Base-by-base conservation (phyloP, 768 basidiomycete genomes). In the Hypholoma sublateritium region DNA sequence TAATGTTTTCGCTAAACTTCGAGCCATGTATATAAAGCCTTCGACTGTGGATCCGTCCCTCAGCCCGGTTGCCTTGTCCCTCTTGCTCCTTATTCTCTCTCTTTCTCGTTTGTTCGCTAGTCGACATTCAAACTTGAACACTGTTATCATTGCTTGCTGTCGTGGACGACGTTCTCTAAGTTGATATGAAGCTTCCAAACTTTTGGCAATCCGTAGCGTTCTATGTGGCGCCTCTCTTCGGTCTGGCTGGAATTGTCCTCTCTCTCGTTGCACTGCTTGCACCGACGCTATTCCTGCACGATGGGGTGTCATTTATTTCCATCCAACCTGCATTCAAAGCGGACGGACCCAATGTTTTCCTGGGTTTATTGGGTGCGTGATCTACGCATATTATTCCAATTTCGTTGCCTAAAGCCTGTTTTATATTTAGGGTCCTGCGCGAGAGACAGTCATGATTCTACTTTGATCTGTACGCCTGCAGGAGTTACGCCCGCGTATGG, bases 251-350 rank as follows among this genome's bases (percentile, higher is more conserved):
- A 9, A 72, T 88, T 48, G 62, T 92, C 34, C 82, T 93, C 41
- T 75, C 83, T 3, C 66, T 90, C 2, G 82, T 93, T 59, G 80
- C 85, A 4, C 89, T 82, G 59, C 72, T 90, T n/a, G 81, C 91
- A 0, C 91, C 91, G 0, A 75, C 74, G 4, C 62, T 84, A 49
- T 68, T 88, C 64, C 75, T 91, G 11, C 80, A 83, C 32, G 76
- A 77, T 61, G 77, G 78, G 61, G 88, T 92, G 17, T 77, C 87
- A 5, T 76, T 93, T 35, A 72, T 91, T 44, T 81, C 77, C 1
- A 85, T 93, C 3, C 76, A 77, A 2, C 88, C 88, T 11, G 85
- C 61, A 19, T 32, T 32, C 28, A 32, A 32, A 32, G 70, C 85
- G 11, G 89, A 91, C 67, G 90, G 90, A 6, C 86, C 91, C 3